Percentiles rank a stretch among this genome's conserved stretches.
Evolutionary conservation across 352 stramenopile genomes (phyloP).

Genomic region (Aphanomyces invadans): DNA sequence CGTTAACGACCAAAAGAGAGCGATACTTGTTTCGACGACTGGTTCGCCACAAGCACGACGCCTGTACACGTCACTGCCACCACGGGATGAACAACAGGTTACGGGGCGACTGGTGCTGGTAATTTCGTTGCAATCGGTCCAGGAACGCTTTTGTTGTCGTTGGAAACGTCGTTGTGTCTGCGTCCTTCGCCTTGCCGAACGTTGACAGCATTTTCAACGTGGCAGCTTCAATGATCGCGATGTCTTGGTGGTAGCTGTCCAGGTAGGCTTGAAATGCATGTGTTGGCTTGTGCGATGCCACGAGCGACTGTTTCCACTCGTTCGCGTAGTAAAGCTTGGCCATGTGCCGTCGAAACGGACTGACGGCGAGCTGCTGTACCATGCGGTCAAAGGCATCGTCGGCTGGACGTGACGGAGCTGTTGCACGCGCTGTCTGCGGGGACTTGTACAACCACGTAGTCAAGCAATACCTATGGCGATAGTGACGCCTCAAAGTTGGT

Average conservation of each 20-base stretch:
- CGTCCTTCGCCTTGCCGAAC: slow-evolving; percentile 26
- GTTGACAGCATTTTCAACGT: slow-evolving; percentile 51
- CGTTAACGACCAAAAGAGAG: too few species aligned
- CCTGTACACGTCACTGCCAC: neutral
- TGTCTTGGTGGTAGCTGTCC: slow-evolving; percentile 44
- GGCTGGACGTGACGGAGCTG: neutral
- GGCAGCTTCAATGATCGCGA: slow-evolving; percentile 41
- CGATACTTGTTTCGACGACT: too few species aligned
- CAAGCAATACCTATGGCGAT: slow-evolving; percentile 35
- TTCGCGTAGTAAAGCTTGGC: slow-evolving; percentile 45
- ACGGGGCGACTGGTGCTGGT: too few species aligned
- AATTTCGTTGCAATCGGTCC: neutral
- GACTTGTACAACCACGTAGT: slow-evolving; percentile 66
- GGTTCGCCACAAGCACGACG: too few species aligned
- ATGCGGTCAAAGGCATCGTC: slow-evolving; percentile 27
- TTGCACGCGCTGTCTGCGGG: slow-evolving; percentile 5
- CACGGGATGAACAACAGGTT: neutral
- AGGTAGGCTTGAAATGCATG: slow-evolving; percentile 53
- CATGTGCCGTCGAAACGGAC: slow-evolving; percentile 54
- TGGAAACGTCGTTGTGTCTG: neutral
- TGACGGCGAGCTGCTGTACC: slow-evolving; percentile 47
- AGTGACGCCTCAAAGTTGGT: too few species aligned
- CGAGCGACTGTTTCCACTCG: slow-evolving; percentile 51
- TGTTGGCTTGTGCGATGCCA: slow-evolving; percentile 47
- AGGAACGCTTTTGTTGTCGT: neutral